These are phyloP conservation scores for Naganishia friedmannii DNA, from an alignment of 768 basidiomycete genomes.

Conservation along the genomic window DNA sequence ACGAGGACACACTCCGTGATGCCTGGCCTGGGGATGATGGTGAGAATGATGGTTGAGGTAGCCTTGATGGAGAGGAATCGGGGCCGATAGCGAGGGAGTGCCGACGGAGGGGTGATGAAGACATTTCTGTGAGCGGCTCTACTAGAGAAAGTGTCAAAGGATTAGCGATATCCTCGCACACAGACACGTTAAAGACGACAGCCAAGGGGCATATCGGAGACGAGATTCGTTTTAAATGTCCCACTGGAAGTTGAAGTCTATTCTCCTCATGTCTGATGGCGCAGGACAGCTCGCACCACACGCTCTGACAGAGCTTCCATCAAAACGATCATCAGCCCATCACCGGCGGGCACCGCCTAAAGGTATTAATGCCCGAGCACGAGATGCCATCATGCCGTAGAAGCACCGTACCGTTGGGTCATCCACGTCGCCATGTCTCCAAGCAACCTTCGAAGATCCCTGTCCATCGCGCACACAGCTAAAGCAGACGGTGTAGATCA, in stretches of 20 bases:
- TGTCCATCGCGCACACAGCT: background rate
- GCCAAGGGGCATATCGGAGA: too few relatives aligned
- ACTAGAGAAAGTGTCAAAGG: background rate
- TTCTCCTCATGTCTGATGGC: too few relatives aligned
- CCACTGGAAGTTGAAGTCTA: too few relatives aligned
- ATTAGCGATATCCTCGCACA: background rate
- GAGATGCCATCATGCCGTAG: too few relatives aligned
- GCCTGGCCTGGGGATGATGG: background rate
- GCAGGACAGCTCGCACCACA: too few relatives aligned
- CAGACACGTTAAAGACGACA: too few relatives aligned
- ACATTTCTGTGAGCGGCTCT: background rate
- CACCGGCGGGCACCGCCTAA: background rate
- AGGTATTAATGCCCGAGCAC: too few relatives aligned
- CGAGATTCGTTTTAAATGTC: too few relatives aligned
- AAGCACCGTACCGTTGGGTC: background rate
- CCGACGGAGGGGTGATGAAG: constrained; percentile 13
- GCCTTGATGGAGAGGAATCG: constrained; percentile 3
- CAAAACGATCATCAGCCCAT: background rate
- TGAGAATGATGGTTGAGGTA: background rate
- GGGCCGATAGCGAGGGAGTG: constrained; percentile 16
- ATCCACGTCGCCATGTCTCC: background rate
- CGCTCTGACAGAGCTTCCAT: background rate
- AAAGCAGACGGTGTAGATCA: background rate
- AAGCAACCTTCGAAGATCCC: background rate
- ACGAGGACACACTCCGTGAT: constrained; percentile 8